These are phyloP conservation scores for Colletotrichum gloeosporioides DNA, from an alignment of 2,329 filamentous ascomycete genomes.

Conservation along the genomic window DNA sequence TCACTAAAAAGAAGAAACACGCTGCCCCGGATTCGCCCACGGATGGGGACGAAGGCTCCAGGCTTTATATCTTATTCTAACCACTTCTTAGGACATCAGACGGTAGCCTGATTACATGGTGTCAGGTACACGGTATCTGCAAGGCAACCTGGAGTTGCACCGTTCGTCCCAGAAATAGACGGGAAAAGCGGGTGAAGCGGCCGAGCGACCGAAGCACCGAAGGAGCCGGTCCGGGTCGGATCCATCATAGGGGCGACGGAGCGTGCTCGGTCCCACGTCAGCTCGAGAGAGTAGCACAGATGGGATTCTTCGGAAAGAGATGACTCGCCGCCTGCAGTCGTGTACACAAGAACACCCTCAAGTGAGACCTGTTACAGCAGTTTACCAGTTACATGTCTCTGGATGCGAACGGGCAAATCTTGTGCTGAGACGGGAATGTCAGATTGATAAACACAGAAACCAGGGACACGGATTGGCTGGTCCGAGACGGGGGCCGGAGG, in stretches of 20 bases:
- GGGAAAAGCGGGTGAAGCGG: neutral
- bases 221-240: neutral
- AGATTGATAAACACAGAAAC: neutral
- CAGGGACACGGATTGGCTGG: neutral
- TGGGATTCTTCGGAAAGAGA: neutral
- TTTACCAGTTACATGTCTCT: neutral
- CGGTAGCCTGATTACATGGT: neutral
- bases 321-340: neutral
- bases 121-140: neutral
- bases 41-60: neutral
- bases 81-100: rapidly evolving
- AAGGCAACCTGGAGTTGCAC: neutral
- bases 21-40: neutral
- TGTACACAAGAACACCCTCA: neutral
- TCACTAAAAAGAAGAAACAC: no score
- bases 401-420: neutral
- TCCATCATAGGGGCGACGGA: neutral
- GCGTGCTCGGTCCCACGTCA: neutral
- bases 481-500: neutral
- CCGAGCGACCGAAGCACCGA: neutral
- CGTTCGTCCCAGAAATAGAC: neutral
- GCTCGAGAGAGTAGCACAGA: neutral
- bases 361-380: neutral
- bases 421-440: neutral
- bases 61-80: neutral